Conservation (phyloP, 2,329 filamentous ascomycete species). For the Alternaria sp. region DNA sequence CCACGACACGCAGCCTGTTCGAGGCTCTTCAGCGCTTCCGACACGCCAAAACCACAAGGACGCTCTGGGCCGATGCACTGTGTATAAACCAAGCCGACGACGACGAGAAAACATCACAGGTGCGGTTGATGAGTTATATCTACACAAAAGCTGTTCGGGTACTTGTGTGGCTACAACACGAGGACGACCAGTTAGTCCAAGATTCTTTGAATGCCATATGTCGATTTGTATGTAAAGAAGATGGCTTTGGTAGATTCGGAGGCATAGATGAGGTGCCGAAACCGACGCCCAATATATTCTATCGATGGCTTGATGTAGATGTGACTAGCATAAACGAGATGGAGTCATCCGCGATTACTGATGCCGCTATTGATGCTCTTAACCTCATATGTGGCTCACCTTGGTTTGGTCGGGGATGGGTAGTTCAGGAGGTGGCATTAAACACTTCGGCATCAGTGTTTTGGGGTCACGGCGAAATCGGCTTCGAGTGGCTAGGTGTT, state of each 20-base stretch:
- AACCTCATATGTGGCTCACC: not conserved
- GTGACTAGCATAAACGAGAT: not conserved
- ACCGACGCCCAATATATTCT: not conserved
- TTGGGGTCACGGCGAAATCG: not conserved
- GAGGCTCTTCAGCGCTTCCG: conserved; percentile 12
- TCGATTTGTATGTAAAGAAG: not conserved
- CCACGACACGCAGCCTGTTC: conserved; percentile 1
- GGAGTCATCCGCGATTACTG: not conserved
- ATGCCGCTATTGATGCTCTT: not conserved
- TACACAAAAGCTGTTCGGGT: not conserved
- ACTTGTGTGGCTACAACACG: conserved; percentile 4
- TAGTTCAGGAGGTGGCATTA: not conserved
- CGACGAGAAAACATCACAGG: conserved; percentile 40
- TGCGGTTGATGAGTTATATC: conserved; percentile 38
- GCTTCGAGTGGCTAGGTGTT: not conserved
- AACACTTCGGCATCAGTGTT: not conserved
- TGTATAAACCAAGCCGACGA: conserved; percentile 48
- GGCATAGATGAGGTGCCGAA: too few species aligned
- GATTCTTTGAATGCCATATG: not conserved
- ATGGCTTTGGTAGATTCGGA: not conserved
- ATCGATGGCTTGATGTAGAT: not conserved
- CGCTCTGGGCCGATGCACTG: conserved; percentile 36
- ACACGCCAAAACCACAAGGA: not conserved
- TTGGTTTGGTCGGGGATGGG: not conserved
- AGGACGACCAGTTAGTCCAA: not conserved